phyloP scores from a whole-genome alignment of 106 monocot species.

The Allium cepa region DNA sequence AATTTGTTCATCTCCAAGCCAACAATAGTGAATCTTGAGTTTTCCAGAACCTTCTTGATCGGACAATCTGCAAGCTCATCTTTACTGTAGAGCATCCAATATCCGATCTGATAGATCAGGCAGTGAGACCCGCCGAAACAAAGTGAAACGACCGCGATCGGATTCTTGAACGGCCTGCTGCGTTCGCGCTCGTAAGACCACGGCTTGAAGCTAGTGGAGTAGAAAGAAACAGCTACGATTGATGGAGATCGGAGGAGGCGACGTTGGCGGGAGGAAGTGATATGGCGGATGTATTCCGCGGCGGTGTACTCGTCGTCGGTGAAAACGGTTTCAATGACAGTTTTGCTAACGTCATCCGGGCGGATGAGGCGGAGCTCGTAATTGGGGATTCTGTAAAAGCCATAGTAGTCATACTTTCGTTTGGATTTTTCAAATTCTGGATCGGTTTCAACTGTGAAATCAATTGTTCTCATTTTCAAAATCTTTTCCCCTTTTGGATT shows the following conservation, averaged over 20 bases:
- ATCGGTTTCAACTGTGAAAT: no score
- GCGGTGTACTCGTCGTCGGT: neutral
- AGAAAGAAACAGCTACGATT: neutral
- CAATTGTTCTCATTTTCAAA: no score
- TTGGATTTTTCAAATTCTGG: no score
- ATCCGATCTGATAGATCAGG: neutral
- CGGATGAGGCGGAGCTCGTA: no score
- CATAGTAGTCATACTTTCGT: no score
- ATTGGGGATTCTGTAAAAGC: no score
- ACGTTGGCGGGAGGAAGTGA: neutral
- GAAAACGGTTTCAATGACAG: neutral
- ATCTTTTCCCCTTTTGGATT: no score
- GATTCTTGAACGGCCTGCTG: neutral
- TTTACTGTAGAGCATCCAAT: neutral
- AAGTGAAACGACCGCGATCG: neutral
- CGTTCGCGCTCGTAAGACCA: neutral
- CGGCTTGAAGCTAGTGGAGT: neutral
- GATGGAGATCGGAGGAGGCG: neutral
- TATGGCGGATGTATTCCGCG: neutral
- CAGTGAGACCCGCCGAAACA: neutral
- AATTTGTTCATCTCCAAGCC: neutral
- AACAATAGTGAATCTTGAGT: neutral
- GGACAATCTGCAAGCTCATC: neutral
- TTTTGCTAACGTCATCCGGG: no score
- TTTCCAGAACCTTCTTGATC: neutral